phyloP scores from a whole-genome alignment of 805 yeast species.

The Hanseniaspora clermontiae region DNA sequence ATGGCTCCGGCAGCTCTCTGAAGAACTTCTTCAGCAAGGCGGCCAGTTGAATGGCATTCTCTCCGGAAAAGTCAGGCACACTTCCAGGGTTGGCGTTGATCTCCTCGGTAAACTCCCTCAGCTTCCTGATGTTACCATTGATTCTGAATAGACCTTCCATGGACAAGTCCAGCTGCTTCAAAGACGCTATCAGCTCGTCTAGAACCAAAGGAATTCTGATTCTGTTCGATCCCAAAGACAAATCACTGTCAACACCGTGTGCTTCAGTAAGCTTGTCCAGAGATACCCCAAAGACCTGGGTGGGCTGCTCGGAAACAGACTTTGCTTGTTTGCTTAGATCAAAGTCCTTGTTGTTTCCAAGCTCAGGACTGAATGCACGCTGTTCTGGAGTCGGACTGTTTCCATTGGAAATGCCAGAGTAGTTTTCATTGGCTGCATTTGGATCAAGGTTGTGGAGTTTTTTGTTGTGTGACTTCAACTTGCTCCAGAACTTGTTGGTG shows the following conservation, averaged over 20 bases:
- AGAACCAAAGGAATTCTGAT: conserved; percentile 72
- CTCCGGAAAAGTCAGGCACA: conserved; percentile 57
- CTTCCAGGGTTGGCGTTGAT: conserved; percentile 63
- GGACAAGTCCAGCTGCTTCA: conserved; percentile 85
- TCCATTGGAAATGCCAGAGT: conserved; percentile 22
- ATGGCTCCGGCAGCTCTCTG: conserved; percentile 85
- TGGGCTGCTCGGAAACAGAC: conserved; percentile 11
- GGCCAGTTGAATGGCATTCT: conserved; percentile 82
- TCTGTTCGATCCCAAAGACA: conserved; percentile 72
- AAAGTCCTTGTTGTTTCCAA: conserved; percentile 16
- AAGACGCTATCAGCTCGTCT: conserved; percentile 72
- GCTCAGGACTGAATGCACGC: neutral
- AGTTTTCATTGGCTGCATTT: neutral
- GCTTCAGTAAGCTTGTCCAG: conserved; percentile 52
- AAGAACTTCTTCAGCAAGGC: conserved; percentile 84
- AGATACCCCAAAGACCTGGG: conserved; percentile 65
- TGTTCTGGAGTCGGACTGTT: conserved; percentile 12
- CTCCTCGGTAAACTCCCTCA: conserved; percentile 57
- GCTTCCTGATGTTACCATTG: conserved; percentile 82
- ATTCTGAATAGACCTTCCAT: conserved; percentile 92
- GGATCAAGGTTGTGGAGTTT: neutral
- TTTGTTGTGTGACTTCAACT: conserved; percentile 23
- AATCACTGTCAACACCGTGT: conserved; percentile 70
- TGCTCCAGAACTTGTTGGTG: conserved; percentile 32
- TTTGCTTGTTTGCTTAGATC: conserved; percentile 10